Conservation (phyloP, 768 basidiomycete species). For the Trametes cingulata region DNA sequence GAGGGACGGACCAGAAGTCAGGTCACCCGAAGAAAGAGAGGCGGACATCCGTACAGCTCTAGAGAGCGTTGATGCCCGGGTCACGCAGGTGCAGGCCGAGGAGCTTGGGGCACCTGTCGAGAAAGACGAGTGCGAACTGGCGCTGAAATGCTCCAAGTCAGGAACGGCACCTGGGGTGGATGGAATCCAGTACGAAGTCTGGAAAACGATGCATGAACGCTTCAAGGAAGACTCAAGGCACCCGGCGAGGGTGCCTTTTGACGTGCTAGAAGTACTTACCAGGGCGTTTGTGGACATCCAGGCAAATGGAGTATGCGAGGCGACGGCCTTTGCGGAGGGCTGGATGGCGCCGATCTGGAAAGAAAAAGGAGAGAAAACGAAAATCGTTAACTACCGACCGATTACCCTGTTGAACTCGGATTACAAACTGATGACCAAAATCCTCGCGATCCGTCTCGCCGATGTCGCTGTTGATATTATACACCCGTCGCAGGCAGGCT, state of each 20-base stretch:
- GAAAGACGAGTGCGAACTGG: neutral
- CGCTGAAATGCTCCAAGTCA: neutral
- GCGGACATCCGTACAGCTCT: neutral
- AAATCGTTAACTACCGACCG: constrained; percentile 18
- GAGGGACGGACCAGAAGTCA: neutral
- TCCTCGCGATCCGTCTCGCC: constrained; percentile 22
- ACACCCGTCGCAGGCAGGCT: constrained; percentile 41
- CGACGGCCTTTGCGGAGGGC: constrained; percentile 32
- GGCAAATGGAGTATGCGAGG: neutral
- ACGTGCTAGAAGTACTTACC: neutral
- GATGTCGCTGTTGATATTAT: constrained; percentile 24
- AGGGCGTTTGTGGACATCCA: neutral
- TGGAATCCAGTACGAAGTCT: neutral
- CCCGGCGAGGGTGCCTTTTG: neutral
- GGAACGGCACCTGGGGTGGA: neutral
- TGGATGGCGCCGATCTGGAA: constrained; percentile 43
- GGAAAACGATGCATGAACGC: neutral
- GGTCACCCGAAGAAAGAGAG: neutral
- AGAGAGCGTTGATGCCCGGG: neutral
- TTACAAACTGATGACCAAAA: constrained; percentile 36
- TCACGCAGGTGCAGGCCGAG: too few relatives aligned
- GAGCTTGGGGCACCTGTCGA: neutral
- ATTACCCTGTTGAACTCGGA: constrained; percentile 32
- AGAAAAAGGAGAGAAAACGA: neutral
- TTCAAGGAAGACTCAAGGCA: neutral